These are phyloP conservation scores for Zymoseptoria passerinii DNA, from an alignment of 2,329 filamentous ascomycete genomes.

Conservation along the genomic window DNA sequence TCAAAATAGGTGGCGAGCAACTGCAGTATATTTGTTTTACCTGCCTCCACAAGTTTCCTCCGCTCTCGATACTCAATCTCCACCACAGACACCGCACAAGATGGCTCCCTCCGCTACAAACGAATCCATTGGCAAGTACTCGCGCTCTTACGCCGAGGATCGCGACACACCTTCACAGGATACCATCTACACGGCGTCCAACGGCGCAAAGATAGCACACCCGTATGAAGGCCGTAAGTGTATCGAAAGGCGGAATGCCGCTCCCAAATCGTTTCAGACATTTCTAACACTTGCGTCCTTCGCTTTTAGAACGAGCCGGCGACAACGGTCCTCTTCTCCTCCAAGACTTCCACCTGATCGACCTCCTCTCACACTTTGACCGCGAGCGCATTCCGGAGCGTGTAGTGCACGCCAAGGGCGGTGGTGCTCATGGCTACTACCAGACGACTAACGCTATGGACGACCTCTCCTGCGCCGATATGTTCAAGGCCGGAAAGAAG, in stretches of 20 bases:
- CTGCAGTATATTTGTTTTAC: no score
- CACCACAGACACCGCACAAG: no score
- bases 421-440: slow-evolving; percentile 43
- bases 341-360: slow-evolving; percentile 44
- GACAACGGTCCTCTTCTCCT: slow-evolving; percentile 52
- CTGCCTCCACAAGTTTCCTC: no score
- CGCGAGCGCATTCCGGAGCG: slow-evolving; percentile 44
- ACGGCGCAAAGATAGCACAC: slow-evolving; percentile 49
- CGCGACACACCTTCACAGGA: slow-evolving; percentile 37
- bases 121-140: slow-evolving; percentile 8
- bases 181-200: slow-evolving; percentile 48
- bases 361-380: slow-evolving; percentile 44
- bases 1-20: no score
- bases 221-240: slow-evolving; percentile 42
- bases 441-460: slow-evolving; percentile 40
- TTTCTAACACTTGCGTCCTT: no score
- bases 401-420: slow-evolving; percentile 44
- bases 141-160: slow-evolving; percentile 39
- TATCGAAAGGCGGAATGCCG: no score
- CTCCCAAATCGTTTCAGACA: no score
- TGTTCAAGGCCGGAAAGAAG: slow-evolving; percentile 56
- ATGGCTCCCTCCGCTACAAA: slow-evolving; percentile 18
- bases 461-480: slow-evolving; percentile 39
- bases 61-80: no score
- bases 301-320: slow-evolving; percentile 46